Conservation (phyloP, 108 stramenopile genomes). For the Conticribra guillardii region DNA sequence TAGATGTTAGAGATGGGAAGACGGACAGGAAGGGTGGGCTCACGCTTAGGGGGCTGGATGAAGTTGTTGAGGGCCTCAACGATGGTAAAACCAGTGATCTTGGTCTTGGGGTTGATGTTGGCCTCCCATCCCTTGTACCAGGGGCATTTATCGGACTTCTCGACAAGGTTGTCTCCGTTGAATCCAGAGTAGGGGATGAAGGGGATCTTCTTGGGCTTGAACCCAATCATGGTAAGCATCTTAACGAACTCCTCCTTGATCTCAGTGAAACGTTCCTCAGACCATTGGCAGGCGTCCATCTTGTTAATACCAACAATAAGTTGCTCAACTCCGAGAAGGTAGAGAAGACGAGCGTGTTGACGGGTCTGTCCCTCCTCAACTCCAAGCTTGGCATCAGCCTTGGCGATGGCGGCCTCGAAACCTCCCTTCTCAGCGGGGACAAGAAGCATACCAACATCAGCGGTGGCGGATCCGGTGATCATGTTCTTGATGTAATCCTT, state of each 20-base stretch:
- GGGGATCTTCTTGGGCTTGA: slow-evolving; percentile 85
- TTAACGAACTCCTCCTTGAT: slow-evolving; percentile 84
- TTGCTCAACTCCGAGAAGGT: slow-evolving; percentile 79
- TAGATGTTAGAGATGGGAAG: slow-evolving; percentile 83
- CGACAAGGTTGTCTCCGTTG: slow-evolving; percentile 77
- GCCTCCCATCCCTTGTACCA: slow-evolving; percentile 83
- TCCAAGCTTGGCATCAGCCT: slow-evolving; percentile 80
- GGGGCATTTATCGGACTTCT: slow-evolving; percentile 68
- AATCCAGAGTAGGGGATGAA: slow-evolving; percentile 85
- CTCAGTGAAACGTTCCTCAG: slow-evolving; percentile 71
- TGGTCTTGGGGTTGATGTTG: slow-evolving; percentile 67
- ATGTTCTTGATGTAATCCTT: slow-evolving; percentile 91
- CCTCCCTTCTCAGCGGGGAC: slow-evolving; percentile 86
- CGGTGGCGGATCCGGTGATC: slow-evolving; percentile 82
- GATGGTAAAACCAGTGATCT: slow-evolving; percentile 67
- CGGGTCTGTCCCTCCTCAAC: slow-evolving; percentile 83
- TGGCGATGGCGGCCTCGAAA: slow-evolving; percentile 88
- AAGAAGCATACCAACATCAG: slow-evolving; percentile 79
- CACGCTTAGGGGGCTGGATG: slow-evolving; percentile 67
- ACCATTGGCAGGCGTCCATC: slow-evolving; percentile 80
- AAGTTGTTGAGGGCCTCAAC: slow-evolving; percentile 77
- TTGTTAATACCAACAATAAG: slow-evolving; percentile 82
- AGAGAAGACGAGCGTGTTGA: slow-evolving; percentile 80
- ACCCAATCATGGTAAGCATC: slow-evolving; percentile 80
- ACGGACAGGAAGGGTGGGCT: slow-evolving; percentile 65